Evolutionary conservation across 495 filamentous ascomycete species (phyloP), one percentile per base, ranked within the genome.

Genomic region (Trichocladium uniseriatum): DNA sequence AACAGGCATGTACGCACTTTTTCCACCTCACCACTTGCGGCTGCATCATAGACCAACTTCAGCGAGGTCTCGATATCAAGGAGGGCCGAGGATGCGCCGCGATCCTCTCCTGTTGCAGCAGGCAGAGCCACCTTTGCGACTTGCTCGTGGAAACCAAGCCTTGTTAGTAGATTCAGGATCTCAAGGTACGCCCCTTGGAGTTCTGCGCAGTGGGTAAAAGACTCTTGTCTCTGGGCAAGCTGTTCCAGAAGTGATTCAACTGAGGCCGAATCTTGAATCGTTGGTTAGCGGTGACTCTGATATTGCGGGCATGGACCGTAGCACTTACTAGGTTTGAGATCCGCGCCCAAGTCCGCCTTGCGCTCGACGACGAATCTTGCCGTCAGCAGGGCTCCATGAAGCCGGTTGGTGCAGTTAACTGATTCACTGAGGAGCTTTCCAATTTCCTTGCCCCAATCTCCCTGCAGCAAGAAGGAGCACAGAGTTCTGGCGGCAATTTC

Each of bases 401-500:
- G 56, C 0, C 58, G 62, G 3, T 65, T 57, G 0, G 55, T 57
- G 1, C 66, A 51, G 3, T 41, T 47, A 10, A 38, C 31, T 24
- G 37, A 37, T 6, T 44, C 27, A 3, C 58, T 51, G 6, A 89
- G 45, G 9, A 90, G 66, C 3, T 52, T 34, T 7, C 55, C 57
- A 14, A 84, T 62, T 18, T 73, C 73, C 3, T 60, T 47, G 3
- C 76, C 55, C 58, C 81, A 79, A n/a, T 76, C 63, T 6, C 65
- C 49, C 14, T 70, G 62, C 4, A 79, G 62, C 32, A 86, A 58
- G 36, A 90, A 71, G n/a, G 78, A 79, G 44, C 80, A 80, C 50
- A 87, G 74, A 8, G 90, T 86, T 35, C 85, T 78, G 5, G 91
- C 89, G 13, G 91, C 87, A 52, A 95, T 89, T 59, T 95, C 89